Base-by-base conservation (phyloP, 2,329 filamentous ascomycete genomes). In the Trichoderma sp. region DNA sequence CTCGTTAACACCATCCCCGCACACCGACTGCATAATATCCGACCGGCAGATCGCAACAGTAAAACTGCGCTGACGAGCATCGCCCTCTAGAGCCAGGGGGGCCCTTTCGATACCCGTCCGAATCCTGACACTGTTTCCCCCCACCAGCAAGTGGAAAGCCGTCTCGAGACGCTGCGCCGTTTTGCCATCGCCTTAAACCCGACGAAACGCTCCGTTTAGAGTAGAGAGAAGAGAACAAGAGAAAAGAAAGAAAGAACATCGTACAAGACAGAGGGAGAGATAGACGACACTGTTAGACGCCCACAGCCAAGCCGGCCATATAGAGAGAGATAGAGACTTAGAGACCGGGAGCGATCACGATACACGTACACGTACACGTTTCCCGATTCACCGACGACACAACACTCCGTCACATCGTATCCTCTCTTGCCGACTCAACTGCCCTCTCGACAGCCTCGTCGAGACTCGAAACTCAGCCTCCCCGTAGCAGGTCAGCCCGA, bases 1-100 rank as follows among this genome's bases (percentile, higher is more conserved):
- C 57, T 69, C 57, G 59, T 69, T 61, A 57, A 69, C 66, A 69
- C 36, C 57, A 59, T 69, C 68, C 68, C 59, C 68, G 58, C 68
- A 55, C 59, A 64, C 68, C 68, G 68, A 70, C 59, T 64, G 68
- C 58, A 55, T 70, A 47, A 61, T 63, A 58, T 69, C 59, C 59
- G 28, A 34, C 58, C 59, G 68, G 68, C 68, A 57, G 68, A 70
- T 70, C 66, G 66, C 28, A 47, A 47, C 32, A 34, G 26, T 50
- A 50, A 50, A 50, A n/a, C 36, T 43, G 36, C 57, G 23, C 63
- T 36, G 30, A 39, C 63, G 47, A 50, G 39, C 66, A 69, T 62
- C 57, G 39, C 63, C 63, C 63, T 66, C 47, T 30, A 66, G 43
- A 65, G 20, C 63, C 47, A 55, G 43, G 63, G 43, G 63, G 63